A percentile compares a stretch with the other conserved stretches of the same genome.
Conservation (phyloP, 2,329 filamentous ascomycete genomes). For the Penicillium sp. region DNA sequence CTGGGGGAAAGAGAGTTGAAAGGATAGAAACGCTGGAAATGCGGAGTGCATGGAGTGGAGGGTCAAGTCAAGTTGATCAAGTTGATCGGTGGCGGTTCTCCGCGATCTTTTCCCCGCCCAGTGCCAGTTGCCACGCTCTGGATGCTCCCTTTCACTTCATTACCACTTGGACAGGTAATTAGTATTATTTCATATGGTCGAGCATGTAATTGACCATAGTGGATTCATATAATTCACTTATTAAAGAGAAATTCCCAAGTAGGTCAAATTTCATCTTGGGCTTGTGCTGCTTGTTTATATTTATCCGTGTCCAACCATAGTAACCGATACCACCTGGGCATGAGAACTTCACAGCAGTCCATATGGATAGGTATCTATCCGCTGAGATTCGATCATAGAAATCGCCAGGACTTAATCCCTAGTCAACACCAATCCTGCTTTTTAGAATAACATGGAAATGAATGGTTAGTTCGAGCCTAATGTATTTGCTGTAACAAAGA, state of each 20-base stretch:
- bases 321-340: not conserved
- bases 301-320: not conserved
- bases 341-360: not conserved
- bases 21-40: conserved; percentile 4
- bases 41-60: conserved; percentile 5
- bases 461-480: too few species aligned
- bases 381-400: too few species aligned
- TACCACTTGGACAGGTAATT: not conserved
- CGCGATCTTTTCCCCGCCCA: conserved; percentile 14
- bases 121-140: not conserved
- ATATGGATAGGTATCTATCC: too few species aligned
- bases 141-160: not conserved
- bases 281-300: not conserved
- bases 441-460: too few species aligned
- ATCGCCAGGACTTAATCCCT: too few species aligned
- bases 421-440: too few species aligned
- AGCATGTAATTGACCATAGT: not conserved
- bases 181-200: too few species aligned
- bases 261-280: too few species aligned
- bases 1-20: conserved; percentile 18
- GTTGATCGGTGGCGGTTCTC: conserved; percentile 17
- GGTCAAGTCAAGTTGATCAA: conserved; percentile 3
- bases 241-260: too few species aligned
- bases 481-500: too few species aligned
- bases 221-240: too few species aligned